Base-by-base conservation (phyloP, 805 yeast genomes). In the Pichia rugopelliculosa region DNA sequence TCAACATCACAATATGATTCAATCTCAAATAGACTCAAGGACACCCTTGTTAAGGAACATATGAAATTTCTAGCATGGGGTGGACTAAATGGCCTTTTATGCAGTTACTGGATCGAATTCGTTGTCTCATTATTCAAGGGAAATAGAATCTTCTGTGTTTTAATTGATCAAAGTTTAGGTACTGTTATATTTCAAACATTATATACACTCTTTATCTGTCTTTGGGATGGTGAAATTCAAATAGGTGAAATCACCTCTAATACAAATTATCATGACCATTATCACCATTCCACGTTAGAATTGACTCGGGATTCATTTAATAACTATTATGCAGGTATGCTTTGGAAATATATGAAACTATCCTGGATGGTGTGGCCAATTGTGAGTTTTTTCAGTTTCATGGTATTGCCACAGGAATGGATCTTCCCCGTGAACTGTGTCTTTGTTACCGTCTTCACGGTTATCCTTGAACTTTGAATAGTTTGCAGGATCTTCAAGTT, bases 31-130 rank as follows among this genome's bases (percentile, higher is more conserved):
- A 27, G 25, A 12, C 22, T 36, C 3, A 20, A 36, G 17, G 33
- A 36, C 9, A 34, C 36, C 7, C 56, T 53, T 41, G 30, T 59
- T 4, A 57, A 50, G 30, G 62, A 59, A 43, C 67, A 61, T 43
- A 52, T 67, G 46, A 80, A 80, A 56, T 81, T 81, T 53, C 57
- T 70, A 48, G 58, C 73, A 2, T 81, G 85, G 85, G 87, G 87
- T 17, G 60, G 70, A 12, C 64, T 80, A 41, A 80, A 80, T 59
- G 87, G 86, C 1, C 56, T 71, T 17, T 60, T 79, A 43, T 75
- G 81, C 4, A 60, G 59, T 1, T 56, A 75, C 15, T 81, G 86
- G 86, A 72, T 81, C 34, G 75, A 75, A 40, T 51, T 72, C 22
- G 60, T 81, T 37, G 56, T 75, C 7, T 44, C 53, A 3, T 61